Base-by-base conservation (phyloP, 2,329 filamentous ascomycete species). In the Corynespora cassiicola region DNA sequence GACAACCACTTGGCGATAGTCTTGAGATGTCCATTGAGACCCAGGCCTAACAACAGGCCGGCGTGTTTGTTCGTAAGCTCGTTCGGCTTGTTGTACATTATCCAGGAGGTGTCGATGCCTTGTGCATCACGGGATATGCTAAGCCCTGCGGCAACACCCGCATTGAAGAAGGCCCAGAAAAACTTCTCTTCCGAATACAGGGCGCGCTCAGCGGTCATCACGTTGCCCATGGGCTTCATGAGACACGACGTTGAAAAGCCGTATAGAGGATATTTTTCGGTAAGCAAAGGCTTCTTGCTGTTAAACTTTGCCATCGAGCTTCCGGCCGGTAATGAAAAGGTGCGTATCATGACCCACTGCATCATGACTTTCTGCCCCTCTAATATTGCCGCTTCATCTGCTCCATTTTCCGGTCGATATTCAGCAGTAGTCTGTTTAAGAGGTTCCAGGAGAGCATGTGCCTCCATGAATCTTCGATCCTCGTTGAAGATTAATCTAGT, bases 71-170 rank as follows among this genome's bases (percentile, higher is more conserved):
- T 96, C 48, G 87, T 96, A 10, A 96, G 78, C 36, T 99, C 94
- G 23, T 84, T 80, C 0, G 94, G 92, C 64, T 96, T 96, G 73
- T 99, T 99, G 77, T 95, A 99, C 21, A 96, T 79, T 52, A 99
- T 96, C 95, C 95, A 99, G 0, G 92, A 97, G 0, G 91, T 96
- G 62, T 99, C 94, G 47, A 99, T 97, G 4, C 92, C 92, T 59
- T 90, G 90, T 3, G 91, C 92, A 39, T 89, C 81, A 9, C 85
- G 86, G 5, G 94, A 96, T 34, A 99, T 95, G 40, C 90, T 88
- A 17, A 99, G 73, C 3, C 94, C 94, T 16, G 88, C 89, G n/a
- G 92, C 87, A 19, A 95, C 92, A 6, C 94, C 94, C 42, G 95
- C 90, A 65, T 99, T 94, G 70, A 99, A 99, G 70, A 96, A 99